Evolutionary conservation across 225 moss, liverwort and hornwort genomes (phyloP), one percentile per base, ranked within the genome.

Genomic region (Marchantia paleacea): DNA sequence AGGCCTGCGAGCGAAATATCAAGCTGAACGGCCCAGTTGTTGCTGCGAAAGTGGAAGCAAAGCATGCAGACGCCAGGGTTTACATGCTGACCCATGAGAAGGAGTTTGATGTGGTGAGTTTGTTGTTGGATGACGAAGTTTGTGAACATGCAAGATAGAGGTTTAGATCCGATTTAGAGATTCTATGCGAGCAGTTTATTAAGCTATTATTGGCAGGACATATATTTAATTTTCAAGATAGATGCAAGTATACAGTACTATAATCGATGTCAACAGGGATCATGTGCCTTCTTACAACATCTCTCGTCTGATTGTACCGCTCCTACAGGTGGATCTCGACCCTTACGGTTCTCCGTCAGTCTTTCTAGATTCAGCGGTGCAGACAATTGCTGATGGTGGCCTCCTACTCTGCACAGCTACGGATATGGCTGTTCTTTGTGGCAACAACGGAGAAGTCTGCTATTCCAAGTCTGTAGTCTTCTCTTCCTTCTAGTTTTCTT

Each of bases 361-460:
- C 26, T 99, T 99, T 82, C 84, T 99, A 79, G 99, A 99, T 84
- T 99, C 99, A 28, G 95, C 99, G n/a, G 95, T 99, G 30, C 99
- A 99, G 76, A 86, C 95, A 30, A 74, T 99, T 57, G 89, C 93
- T 15, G 97, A 99, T 50, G 97, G 97, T 55, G 97, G 97, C 50
- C 84, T 99, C 47, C 87, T 99, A 30, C 90, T 90, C 62, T 99
- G 99, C 78, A 99, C 96, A 71, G 96, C 96, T 63, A 96, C 96
- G 39, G 99, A 99, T 81, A 99, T 99, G 99, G 99, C 99, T 62
- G 95, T 99, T 76, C 94, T 99, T 16, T 99, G 99, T 84, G 99
- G 99, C 82, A 99, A 99, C 72, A 99, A 99, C 75, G 99, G 99
- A 77, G 99, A 99, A 90, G 99, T 99, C 63, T 99, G 99, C 84